Base-by-base conservation (phyloP, 805 yeast genomes). In the Candida nemodendra region DNA sequence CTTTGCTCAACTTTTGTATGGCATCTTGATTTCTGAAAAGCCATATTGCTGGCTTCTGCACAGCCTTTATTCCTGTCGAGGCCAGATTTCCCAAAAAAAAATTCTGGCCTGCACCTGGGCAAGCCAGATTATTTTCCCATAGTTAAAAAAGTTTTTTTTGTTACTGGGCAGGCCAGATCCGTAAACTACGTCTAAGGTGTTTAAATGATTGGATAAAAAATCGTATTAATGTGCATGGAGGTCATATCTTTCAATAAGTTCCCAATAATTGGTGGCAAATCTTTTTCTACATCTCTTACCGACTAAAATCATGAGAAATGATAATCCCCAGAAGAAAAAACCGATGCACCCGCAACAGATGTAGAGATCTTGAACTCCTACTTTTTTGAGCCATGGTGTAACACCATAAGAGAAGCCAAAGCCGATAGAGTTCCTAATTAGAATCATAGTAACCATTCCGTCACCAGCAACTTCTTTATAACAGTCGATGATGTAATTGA, bases 321-420 rank as follows among this genome's bases (percentile, higher is more conserved):
- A 48, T 8, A 43, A 24, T 18, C 45, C 48, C 52, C 52, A 48
- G 42, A 48, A 14, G 66, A 67, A 44, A 74, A 68, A 47, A 76
- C 76, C 36, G 77, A 61, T 4, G 65, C 74, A 3, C 80, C 81
- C 46, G 74, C 60, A 0, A 29, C 75, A 75, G 34, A 74, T 72
- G 43, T 74, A 76, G 11, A 21, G 24, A 46, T 74, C 70, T 39
- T 69, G 66, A 31, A 72, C 71, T 14, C 81, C 81, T 29, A 71
- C 59, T 4, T 69, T 66, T 14, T 62, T 74, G n/a, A 78, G 51
- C 81, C 80, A 76, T 18, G 69, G 61, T 1, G 79, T 72, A 45
- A 81, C 76, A 5, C 74, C 69, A 54, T 77, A 78, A 0, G 82
- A 76, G 54, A 77, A 77, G 32, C 77, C 64, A 50, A 80, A 74